phyloP scores from a whole-genome alignment of 208 protist genomes.

The Endotrypanum monterogeii region DNA sequence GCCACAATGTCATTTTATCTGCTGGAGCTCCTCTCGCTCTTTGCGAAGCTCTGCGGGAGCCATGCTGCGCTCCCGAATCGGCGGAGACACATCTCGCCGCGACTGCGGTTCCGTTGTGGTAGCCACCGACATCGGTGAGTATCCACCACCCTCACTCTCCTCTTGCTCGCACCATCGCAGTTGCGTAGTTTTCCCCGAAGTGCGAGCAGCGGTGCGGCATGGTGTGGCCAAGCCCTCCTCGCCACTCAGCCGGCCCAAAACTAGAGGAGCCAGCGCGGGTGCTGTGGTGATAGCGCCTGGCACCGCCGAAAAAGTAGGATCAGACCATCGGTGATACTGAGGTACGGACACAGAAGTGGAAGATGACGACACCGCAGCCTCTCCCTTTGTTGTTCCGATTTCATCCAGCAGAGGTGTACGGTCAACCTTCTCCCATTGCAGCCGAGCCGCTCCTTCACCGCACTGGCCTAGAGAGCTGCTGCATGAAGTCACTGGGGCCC shows the following conservation, averaged over 20 bases:
- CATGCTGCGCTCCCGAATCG: slow-evolving; percentile 56
- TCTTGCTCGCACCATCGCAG: slow-evolving; percentile 21
- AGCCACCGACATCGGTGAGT: slow-evolving; percentile 16
- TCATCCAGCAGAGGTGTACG: no score
- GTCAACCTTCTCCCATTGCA: neutral
- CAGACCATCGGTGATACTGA: neutral
- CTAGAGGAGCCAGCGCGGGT: neutral
- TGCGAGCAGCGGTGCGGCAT: neutral
- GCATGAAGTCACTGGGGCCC: neutral
- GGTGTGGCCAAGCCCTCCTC: slow-evolving; percentile 2
- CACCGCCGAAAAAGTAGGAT: neutral
- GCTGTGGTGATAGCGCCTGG: neutral
- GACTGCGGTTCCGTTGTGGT: slow-evolving; percentile 16
- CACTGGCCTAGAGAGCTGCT: neutral
- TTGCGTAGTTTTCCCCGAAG: neutral
- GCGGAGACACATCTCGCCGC: slow-evolving; percentile 44
- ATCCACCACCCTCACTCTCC: slow-evolving; percentile 15
- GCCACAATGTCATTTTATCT: neutral
- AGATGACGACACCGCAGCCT: neutral
- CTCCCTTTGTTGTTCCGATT: neutral
- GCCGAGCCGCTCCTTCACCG: neutral
- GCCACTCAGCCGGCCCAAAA: neutral
- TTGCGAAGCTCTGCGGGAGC: slow-evolving; percentile 39
- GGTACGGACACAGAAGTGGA: neutral
- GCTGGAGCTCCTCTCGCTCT: slow-evolving; percentile 11